Conservation (phyloP, 306 rosid genomes). For the Heteromeles arbutifolia region DNA sequence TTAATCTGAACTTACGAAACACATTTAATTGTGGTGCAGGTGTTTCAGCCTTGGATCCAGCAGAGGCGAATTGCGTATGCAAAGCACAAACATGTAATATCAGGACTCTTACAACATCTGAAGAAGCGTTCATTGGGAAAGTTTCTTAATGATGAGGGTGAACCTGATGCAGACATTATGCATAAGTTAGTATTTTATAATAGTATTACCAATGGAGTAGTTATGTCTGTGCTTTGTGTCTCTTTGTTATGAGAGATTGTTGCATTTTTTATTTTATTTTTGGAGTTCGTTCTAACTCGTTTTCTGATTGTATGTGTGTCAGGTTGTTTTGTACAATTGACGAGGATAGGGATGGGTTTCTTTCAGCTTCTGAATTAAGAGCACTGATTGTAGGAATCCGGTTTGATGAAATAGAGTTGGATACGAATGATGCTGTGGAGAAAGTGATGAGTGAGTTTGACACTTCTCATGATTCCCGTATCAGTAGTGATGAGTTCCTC, state of each 20-base stretch:
- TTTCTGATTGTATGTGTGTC: no score
- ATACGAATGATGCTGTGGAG: constrained; percentile 48
- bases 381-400: constrained; percentile 70
- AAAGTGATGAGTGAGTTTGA: constrained; percentile 60
- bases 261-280: no score
- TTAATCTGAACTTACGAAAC: not conserved
- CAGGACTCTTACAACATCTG: constrained; percentile 56
- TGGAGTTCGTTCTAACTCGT: no score
- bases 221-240: no score
- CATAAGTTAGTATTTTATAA: constrained; percentile 32
- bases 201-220: no score
- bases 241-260: no score
- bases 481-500: constrained; percentile 45
- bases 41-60: constrained; percentile 91
- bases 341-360: constrained; percentile 26
- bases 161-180: constrained; percentile 51
- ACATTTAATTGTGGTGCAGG: constrained; percentile 34
- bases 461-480: constrained; percentile 29
- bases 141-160: constrained; percentile 52
- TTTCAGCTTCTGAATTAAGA: constrained; percentile 57
- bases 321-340: constrained; percentile 59
- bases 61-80: constrained; percentile 57
- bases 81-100: constrained; percentile 59
- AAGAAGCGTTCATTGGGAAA: constrained; percentile 44
- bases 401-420: constrained; percentile 60